These are phyloP conservation scores for Kwoniella europaea DNA, from an alignment of 768 basidiomycete species.

Conservation along the genomic window DNA sequence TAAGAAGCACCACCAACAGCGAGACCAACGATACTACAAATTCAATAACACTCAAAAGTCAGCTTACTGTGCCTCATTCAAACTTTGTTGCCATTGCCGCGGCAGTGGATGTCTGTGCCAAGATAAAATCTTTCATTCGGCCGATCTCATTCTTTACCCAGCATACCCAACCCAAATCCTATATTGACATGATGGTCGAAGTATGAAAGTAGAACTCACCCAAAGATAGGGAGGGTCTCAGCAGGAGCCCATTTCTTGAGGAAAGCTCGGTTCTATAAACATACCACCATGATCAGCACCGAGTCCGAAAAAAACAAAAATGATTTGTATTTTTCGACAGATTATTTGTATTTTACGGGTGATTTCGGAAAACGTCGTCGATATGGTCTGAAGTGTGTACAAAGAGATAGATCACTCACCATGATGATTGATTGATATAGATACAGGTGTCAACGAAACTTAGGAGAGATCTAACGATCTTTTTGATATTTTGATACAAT, in stretches of 20 bases:
- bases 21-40: slow-evolving; percentile 61
- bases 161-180: no score
- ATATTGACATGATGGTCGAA: no score
- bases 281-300: background rate
- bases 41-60: background rate
- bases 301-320: background rate
- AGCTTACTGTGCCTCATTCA: slow-evolving; percentile 58
- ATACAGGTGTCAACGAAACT: slow-evolving; percentile 6
- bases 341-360: slow-evolving; percentile 16
- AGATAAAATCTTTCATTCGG: slow-evolving; percentile 4
- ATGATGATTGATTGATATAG: slow-evolving; percentile 3
- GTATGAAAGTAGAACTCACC: slow-evolving; percentile 7
- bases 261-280: slow-evolving; percentile 20
- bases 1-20: slow-evolving; percentile 67
- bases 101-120: slow-evolving; percentile 61
- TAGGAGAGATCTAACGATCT: background rate
- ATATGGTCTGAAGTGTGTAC: background rate
- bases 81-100: background rate
- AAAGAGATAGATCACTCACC: slow-evolving; percentile 17
- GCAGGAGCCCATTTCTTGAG: slow-evolving; percentile 70
- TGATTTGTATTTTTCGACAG: slow-evolving; percentile 7
- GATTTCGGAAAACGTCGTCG: slow-evolving; percentile 13
- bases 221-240: slow-evolving; percentile 63
- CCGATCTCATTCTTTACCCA: background rate
- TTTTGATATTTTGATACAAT: slow-evolving; percentile 10